Base-by-base conservation (phyloP, 2,329 filamentous ascomycete genomes). In the Aspergillus unguis region DNA sequence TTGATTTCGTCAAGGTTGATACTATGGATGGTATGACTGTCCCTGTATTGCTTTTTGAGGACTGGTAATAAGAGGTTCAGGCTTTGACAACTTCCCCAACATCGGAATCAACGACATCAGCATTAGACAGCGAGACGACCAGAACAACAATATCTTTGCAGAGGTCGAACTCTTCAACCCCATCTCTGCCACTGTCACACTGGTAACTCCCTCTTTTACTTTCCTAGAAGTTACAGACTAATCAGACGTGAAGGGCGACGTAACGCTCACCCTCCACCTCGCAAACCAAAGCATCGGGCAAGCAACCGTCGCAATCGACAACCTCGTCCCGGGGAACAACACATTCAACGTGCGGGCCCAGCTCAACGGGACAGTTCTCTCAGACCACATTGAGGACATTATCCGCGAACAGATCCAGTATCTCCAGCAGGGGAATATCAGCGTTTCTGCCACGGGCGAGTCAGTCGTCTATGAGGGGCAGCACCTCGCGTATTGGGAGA, bases 401-500 rank as follows among this genome's bases (percentile, higher is more conserved):
- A 28, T 54, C 8, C 5, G 36, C 17, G 40, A 41, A 3, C 44
- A 53, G 25, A 48, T 54, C 5, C 47, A 47, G 10, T 50, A 54
- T 7, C 43, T 54, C 3, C 41, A 35, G 26, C 10, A 44, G 6
- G 52, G 44, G 1, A 29, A 50, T n/a, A 28, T 48, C 31, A 47
- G 31, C 6, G 29, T 42, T 4, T 40, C 47, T 0, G 52, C 47
- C 9, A n/a, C 42, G 1, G 52, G 52, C 6, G 8, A 46, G 6
- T 50, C 47, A 3, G 52, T 54, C 23, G 36, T 54, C 2, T 54
- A 54, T 31, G 7, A 50, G 1, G 52, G 47, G 1, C 17, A 47
- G 29, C 47, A 54, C 33, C 47, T 54, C 6, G 29, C 40, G 9
- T 54, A 54, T 43, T 54, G 52, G 52, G 52, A 50, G 5, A 50